A percentile compares a stretch with the other conserved stretches of the same genome.
Evolutionary conservation across 108 stramenopile genomes (phyloP).

Genomic region (Pseudonitzschia delicatissima): DNA sequence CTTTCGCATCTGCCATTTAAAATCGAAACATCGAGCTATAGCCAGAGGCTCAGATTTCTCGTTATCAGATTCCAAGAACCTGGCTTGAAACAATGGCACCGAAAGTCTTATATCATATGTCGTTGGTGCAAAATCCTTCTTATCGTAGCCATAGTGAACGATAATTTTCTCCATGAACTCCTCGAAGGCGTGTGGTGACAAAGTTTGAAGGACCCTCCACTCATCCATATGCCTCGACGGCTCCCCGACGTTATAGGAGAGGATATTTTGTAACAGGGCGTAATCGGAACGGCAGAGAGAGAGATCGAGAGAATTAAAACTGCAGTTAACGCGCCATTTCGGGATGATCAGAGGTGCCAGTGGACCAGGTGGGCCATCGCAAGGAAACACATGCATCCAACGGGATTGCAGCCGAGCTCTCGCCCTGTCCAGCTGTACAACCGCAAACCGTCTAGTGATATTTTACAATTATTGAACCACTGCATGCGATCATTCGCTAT

Average conservation of each 20-base stretch:
- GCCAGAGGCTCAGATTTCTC: slow-evolving; percentile 17
- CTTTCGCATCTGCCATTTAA: slow-evolving; percentile 47
- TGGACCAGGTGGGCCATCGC: slow-evolving; percentile 67
- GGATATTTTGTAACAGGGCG: slow-evolving; percentile 56
- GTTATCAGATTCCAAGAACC: slow-evolving; percentile 15
- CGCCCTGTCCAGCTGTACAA: slow-evolving; percentile 41
- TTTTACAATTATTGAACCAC: slow-evolving; percentile 62
- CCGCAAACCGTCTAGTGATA: slow-evolving; percentile 24
- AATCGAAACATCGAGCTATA: slow-evolving; percentile 27
- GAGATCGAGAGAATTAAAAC: slow-evolving; percentile 39
- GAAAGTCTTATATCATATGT: slow-evolving; percentile 47
- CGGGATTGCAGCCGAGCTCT: slow-evolving; percentile 27
- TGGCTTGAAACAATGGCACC: slow-evolving; percentile 26
- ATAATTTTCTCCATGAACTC: slow-evolving; percentile 39
- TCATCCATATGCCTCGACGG: slow-evolving; percentile 60
- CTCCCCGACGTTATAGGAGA: slow-evolving; percentile 64
- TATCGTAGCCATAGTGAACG: slow-evolving; percentile 75
- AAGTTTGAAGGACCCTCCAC: slow-evolving; percentile 51
- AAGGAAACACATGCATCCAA: slow-evolving; percentile 25
- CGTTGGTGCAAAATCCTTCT: slow-evolving; percentile 68
- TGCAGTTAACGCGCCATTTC: slow-evolving; percentile 62
- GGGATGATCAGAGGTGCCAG: slow-evolving; percentile 45
- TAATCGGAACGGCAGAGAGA: slow-evolving; percentile 51
- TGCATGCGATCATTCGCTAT: slow-evolving; percentile 32
- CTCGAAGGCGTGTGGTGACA: slow-evolving; percentile 25